These are phyloP conservation scores for Neofusicoccum sp. DNA, from an alignment of 2,329 filamentous ascomycete genomes.

Conservation along the genomic window DNA sequence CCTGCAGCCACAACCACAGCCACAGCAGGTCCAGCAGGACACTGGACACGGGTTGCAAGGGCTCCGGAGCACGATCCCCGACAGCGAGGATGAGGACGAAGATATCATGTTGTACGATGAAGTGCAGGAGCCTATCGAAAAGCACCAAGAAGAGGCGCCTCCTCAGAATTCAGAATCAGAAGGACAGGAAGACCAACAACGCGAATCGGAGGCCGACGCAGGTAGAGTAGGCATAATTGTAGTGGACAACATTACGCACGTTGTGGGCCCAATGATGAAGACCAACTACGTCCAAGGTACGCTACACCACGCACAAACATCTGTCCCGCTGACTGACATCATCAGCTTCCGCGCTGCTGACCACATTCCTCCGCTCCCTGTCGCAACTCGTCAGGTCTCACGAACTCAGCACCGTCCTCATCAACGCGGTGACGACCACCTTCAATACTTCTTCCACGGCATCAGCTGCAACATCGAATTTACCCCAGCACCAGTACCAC, in stretches of 20 bases:
- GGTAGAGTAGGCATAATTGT: constrained; percentile 37
- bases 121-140: neutral
- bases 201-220: neutral
- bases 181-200: neutral
- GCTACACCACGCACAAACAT: neutral
- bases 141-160: neutral
- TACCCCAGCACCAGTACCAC: constrained; percentile 9
- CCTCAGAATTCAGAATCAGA: neutral
- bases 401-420: constrained; percentile 44
- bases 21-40: neutral
- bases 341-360: constrained; percentile 44
- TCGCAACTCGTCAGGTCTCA: constrained; percentile 40
- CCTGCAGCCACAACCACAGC: neutral
- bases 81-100: constrained; percentile 40
- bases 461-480: neutral
- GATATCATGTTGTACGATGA: constrained; percentile 43
- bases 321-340: neutral
- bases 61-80: constrained; percentile 30
- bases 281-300: constrained; percentile 40
- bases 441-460: neutral
- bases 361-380: constrained; percentile 46
- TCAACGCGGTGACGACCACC: constrained; percentile 35
- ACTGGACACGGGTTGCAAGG: neutral
- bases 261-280: constrained; percentile 41
- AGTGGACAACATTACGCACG: constrained; percentile 43